These are phyloP conservation scores for Candida jianshihensis DNA, from an alignment of 805 yeast genomes.

Conservation along the genomic window DNA sequence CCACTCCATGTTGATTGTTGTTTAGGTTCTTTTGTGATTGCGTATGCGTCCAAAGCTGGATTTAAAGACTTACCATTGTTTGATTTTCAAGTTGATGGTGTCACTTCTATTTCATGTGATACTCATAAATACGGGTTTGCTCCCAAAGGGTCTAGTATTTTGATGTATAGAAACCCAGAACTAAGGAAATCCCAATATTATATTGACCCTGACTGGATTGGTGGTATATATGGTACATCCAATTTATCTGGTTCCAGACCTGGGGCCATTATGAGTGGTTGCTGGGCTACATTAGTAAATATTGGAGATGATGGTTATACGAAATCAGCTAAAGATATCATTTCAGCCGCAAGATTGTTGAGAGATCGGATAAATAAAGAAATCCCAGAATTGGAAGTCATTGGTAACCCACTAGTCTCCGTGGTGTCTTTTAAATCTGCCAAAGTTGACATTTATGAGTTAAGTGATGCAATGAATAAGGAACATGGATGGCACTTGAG, in stretches of 20 bases:
- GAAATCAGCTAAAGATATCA: constrained; percentile 58
- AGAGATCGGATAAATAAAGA: constrained; percentile 39
- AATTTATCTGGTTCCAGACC: constrained; percentile 96
- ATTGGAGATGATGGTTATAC: constrained; percentile 83
- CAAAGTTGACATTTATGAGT: constrained; percentile 60
- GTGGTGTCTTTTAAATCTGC: constrained; percentile 73
- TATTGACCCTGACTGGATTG: constrained; percentile 79
- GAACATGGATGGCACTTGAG: constrained; percentile 82
- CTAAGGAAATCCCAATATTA: constrained; percentile 81
- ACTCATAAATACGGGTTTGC: constrained; percentile 99
- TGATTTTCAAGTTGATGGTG: constrained; percentile 85
- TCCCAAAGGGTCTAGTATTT: constrained; percentile 90
- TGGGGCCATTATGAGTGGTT: constrained; percentile 95
- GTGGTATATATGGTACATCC: constrained; percentile 95
- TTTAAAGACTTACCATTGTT: constrained; percentile 39
- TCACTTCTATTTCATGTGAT: constrained; percentile 97
- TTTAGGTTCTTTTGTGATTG: constrained; percentile 84
- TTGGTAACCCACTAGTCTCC: constrained; percentile 82
- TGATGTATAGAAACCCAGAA: constrained; percentile 72
- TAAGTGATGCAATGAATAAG: constrained; percentile 62
- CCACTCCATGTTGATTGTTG: constrained; percentile 97
- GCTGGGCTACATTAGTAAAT: constrained; percentile 89
- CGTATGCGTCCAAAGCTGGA: constrained; percentile 67
- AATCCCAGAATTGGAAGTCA: constrained; percentile 52
- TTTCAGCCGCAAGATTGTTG: constrained; percentile 54